A percentile compares a stretch with the other conserved stretches of the same genome.
These are phyloP conservation scores for Aquilaria malaccensis DNA, from an alignment of 345 rosid species.

Conservation along the genomic window DNA sequence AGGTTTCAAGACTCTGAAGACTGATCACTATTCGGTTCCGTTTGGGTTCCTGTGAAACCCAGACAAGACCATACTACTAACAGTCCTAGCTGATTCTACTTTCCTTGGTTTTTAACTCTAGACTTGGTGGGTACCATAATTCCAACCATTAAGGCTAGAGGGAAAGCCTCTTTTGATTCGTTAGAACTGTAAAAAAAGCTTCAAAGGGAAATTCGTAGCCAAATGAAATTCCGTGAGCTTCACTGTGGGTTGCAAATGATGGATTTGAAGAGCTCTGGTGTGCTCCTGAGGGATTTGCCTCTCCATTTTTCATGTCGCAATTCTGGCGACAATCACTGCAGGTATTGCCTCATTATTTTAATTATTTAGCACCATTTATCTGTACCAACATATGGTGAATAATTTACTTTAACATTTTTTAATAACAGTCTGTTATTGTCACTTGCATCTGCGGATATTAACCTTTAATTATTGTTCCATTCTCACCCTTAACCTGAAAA, in stretches of 20 bases:
- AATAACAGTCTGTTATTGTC: too few relatives aligned
- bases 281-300: conserved; percentile 29
- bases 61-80: too few relatives aligned
- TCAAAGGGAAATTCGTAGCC: not conserved
- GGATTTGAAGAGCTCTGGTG: conserved; percentile 30
- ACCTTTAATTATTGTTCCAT: too few relatives aligned
- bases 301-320: conserved; percentile 27
- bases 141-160: too few relatives aligned
- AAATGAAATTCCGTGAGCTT: not conserved
- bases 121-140: too few relatives aligned
- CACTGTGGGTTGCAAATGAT: conserved; percentile 21
- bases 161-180: too few relatives aligned
- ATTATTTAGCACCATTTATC: not conserved
- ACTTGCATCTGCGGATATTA: too few relatives aligned
- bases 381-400: not conserved
- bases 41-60: too few relatives aligned
- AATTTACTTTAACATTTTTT: not conserved
- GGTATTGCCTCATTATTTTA: conserved; percentile 22
- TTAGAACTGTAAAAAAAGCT: not conserved
- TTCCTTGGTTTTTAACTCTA: not conserved
- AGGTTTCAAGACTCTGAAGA: too few relatives aligned
- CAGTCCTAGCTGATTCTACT: not conserved
- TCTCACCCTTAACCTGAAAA: too few relatives aligned
- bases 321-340: conserved; percentile 24
- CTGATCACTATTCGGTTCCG: too few relatives aligned